phyloP scores from a whole-genome alignment of 768 basidiomycete genomes.

The Serendipita vermifera region DNA sequence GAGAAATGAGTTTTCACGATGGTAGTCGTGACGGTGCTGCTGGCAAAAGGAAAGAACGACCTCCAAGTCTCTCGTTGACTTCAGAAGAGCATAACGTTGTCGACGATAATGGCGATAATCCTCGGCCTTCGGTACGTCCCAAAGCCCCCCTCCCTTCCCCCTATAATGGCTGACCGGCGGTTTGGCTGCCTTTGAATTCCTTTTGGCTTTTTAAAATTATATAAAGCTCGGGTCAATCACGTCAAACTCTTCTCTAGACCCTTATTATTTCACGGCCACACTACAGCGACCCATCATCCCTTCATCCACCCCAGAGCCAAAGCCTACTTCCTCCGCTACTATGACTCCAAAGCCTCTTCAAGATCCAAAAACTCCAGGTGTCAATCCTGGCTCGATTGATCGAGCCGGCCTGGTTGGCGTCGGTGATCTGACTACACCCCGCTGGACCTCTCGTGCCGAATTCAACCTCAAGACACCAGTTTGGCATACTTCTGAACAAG shows the following conservation, averaged over 20 bases:
- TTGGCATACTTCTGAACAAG: constrained; percentile 7
- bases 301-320: constrained; percentile 7
- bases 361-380: constrained; percentile 57
- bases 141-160: no score
- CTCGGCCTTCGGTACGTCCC: no score
- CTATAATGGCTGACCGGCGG: no score
- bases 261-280: neutral
- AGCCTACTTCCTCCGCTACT: no score
- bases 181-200: constrained; percentile 8
- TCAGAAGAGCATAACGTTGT: no score
- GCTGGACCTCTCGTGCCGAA: constrained; percentile 57
- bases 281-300: neutral
- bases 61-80: no score
- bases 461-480: constrained; percentile 10
- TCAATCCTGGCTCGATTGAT: constrained; percentile 71
- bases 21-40: no score
- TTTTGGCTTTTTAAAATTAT: neutral
- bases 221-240: no score
- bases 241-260: neutral
- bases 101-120: no score
- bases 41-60: no score
- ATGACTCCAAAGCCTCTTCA: no score
- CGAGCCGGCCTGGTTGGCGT: constrained; percentile 81
- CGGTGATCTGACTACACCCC: constrained; percentile 88
- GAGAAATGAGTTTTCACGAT: no score